These are phyloP conservation scores for Flagelloscypha sp. DNA, from an alignment of 768 basidiomycete species.

Conservation along the genomic window DNA sequence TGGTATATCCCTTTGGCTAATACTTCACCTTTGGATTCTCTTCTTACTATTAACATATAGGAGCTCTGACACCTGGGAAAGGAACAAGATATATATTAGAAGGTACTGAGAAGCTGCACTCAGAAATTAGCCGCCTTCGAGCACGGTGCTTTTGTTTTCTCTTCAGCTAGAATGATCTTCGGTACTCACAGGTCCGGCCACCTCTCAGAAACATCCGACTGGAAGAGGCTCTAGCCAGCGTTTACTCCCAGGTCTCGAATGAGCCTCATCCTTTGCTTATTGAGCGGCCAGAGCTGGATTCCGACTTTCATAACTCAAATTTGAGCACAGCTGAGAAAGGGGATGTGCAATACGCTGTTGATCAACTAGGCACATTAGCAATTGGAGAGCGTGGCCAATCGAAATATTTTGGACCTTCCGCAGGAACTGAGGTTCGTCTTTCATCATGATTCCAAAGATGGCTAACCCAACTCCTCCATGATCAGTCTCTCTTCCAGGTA, in stretches of 20 bases:
- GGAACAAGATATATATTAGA: slow-evolving; percentile 65
- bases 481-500: no score
- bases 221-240: slow-evolving; percentile 59
- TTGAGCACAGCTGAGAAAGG: slow-evolving; percentile 54
- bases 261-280: slow-evolving; percentile 61
- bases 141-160: no score
- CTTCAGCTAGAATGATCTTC: no score
- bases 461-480: no score
- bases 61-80: no score
- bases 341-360: slow-evolving; percentile 26
- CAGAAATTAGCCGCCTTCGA: slow-evolving; percentile 59
- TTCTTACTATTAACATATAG: no score
- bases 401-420: slow-evolving; percentile 70
- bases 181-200: no score
- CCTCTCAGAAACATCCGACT: no score
- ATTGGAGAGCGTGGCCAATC: slow-evolving; percentile 61
- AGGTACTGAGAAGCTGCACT: slow-evolving; percentile 57
- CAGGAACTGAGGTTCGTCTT: slow-evolving; percentile 55
- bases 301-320: no score
- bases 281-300: slow-evolving; percentile 45
- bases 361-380: slow-evolving; percentile 63
- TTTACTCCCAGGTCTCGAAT: slow-evolving; percentile 55
- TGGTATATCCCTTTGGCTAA: slow-evolving; percentile 9
- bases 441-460: no score
- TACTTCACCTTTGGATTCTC: slow-evolving; percentile 46